Base-by-base conservation (phyloP, 2,329 filamentous ascomycete genomes). In the Paraconiothyrium brasiliense region DNA sequence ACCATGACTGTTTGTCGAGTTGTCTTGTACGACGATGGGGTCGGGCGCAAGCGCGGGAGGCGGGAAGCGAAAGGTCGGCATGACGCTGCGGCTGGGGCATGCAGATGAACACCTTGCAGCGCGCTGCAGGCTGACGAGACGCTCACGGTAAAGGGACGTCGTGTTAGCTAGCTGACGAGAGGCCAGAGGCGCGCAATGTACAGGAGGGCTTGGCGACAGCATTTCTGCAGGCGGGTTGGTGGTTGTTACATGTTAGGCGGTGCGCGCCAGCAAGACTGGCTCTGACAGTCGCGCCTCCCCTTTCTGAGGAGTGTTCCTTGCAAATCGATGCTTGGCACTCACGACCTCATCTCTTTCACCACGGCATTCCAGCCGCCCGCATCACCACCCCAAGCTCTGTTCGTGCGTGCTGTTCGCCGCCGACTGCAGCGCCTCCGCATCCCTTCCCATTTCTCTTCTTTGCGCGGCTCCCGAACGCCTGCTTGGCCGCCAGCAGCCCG, bases 61-160 rank as follows among this genome's bases (percentile, higher is more conserved):
- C 50, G 37, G 60, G 43, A 47, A 43, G 47, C 47, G 48, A 41
- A 30, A 22, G 32, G 55, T n/a, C 50, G 63, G 66, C 63, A 75
- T 75, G 73, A 75, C 70, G 73, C 65, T 56, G 60, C 59, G 66
- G 70, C 66, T 68, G 67, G 60, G 58, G 56, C 58, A 65, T 61
- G 57, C 61, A 30, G 27, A 30, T 30, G 27, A 57, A 44, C 61
- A 54, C 34, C 24, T 60, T 62, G 65, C 54, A 54, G 57, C 27
- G 20, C 30, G 49, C 48, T 46, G 24, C 39, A 59, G 30, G 9
- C 56, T 46, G 64, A 34, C 63, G 58, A 60, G 66, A 61, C 59
- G 44, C 52, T 48, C 50, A 39, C 43, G 24, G 34, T 39, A 51
- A 44, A 50, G 20, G 43, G 47, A 43, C 35, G 14, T 24, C 8